These are phyloP conservation scores for Pyrenochaeta sp. DNA, from an alignment of 2,329 filamentous ascomycete species.

Conservation along the genomic window DNA sequence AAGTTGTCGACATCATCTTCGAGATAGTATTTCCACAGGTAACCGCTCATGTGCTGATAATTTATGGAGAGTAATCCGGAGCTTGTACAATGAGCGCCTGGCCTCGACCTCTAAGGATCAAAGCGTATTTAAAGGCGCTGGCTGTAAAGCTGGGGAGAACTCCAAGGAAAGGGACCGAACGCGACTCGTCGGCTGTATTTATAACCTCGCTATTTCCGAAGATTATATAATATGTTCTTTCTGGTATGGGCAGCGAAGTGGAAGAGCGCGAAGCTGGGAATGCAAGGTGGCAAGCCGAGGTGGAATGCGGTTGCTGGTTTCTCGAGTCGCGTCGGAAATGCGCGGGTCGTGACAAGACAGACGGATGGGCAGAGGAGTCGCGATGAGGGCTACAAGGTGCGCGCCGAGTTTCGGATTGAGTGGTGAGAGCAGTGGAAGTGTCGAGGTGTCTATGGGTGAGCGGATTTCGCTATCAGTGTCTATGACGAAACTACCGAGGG, in stretches of 20 bases:
- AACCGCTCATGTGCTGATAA: conserved; percentile 81
- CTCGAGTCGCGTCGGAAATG: background rate
- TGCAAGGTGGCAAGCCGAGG: conserved; percentile 20
- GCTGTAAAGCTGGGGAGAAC: conserved; percentile 58
- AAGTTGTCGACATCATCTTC: conserved; percentile 98
- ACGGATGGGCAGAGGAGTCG: conserved; percentile 1
- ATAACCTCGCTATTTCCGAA: too few species aligned
- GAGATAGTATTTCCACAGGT: conserved; percentile 95
- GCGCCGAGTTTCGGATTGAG: conserved; percentile 1
- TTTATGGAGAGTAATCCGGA: conserved; percentile 51
- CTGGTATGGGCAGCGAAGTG: too few species aligned
- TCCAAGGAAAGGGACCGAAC: conserved; percentile 36
- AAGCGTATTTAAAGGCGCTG: conserved; percentile 88
- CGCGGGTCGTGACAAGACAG: conserved; percentile 3
- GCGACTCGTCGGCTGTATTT: conserved; percentile 30
- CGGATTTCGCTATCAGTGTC: conserved; percentile 23
- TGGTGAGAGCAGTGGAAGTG: conserved; percentile 16
- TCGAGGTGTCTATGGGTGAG: conserved; percentile 23
- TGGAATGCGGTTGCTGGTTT: conserved; percentile 6
- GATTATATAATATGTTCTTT: too few species aligned
- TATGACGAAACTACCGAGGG: conserved; percentile 44
- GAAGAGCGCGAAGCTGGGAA: conserved; percentile 7
- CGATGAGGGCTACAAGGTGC: conserved; percentile 5
- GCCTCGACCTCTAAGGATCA: conserved; percentile 86
- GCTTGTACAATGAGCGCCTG: conserved; percentile 74